Evolutionary conservation across 2,329 filamentous ascomycete genomes (phyloP).

Genomic region (Epichloe baconii): DNA sequence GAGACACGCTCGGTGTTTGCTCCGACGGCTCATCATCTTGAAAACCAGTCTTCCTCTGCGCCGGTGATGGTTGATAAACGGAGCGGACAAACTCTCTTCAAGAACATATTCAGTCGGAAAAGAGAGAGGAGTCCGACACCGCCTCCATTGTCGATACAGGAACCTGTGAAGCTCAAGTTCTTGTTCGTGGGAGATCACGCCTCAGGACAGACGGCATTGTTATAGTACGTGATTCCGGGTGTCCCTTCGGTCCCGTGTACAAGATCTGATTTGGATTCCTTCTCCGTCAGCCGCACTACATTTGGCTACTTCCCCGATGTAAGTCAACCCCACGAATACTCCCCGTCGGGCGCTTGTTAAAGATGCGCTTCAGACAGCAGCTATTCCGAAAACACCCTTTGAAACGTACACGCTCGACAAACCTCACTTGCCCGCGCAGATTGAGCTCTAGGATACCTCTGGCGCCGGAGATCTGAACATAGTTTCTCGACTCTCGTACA

Average conservation of each 20-base stretch:
- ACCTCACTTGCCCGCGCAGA: constrained; percentile 12
- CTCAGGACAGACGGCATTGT: constrained; percentile 24
- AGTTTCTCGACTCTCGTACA: constrained; percentile 21
- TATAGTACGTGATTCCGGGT: constrained; percentile 19
- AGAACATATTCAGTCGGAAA: constrained; percentile 5
- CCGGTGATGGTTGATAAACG: too few relatives aligned
- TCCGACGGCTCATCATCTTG: too few relatives aligned
- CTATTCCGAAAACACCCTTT: constrained; percentile 20
- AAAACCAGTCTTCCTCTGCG: not conserved
- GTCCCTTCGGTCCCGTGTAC: not conserved
- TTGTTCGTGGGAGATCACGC: constrained; percentile 22
- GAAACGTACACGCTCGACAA: constrained; percentile 21
- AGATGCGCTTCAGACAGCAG: constrained; percentile 14
- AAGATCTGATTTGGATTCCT: not conserved
- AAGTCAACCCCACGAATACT: constrained; percentile 5
- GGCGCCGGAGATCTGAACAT: constrained; percentile 24
- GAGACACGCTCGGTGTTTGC: not conserved
- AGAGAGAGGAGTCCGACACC: constrained; percentile 10
- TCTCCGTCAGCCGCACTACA: constrained; percentile 17
- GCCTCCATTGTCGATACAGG: not conserved
- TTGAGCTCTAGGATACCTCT: constrained; percentile 28
- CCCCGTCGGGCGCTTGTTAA: not conserved
- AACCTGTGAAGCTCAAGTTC: constrained; percentile 18
- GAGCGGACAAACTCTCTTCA: not conserved
- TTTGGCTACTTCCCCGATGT: constrained; percentile 26